Conservation (phyloP, 768 basidiomycete genomes). For the Lactarius sp. region DNA sequence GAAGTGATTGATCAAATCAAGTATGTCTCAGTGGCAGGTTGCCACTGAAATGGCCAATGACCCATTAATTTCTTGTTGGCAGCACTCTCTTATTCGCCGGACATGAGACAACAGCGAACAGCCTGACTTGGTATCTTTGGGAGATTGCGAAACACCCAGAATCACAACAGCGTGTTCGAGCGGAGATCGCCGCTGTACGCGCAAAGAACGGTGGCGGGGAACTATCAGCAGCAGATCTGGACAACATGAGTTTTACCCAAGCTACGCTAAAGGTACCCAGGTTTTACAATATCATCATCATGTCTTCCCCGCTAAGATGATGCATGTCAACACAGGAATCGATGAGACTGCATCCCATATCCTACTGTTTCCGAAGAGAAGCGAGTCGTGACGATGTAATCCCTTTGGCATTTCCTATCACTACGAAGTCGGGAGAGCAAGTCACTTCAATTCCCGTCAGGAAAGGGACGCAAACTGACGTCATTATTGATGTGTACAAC, state of each 20-base stretch:
- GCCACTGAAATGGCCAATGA: background rate
- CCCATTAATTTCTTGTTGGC: background rate
- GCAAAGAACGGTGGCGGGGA: background rate
- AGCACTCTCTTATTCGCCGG: background rate
- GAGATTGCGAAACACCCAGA: no score
- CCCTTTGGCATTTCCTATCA: constrained; percentile 21
- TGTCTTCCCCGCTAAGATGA: background rate
- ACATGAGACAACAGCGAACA: background rate
- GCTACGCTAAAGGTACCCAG: constrained; percentile 1
- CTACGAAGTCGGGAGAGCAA: background rate
- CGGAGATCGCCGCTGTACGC: background rate
- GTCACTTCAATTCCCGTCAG: constrained; percentile 2
- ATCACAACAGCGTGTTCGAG: no score
- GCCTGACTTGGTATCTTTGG: background rate
- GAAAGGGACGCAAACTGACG: constrained; percentile 4
- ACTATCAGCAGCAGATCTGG: background rate
- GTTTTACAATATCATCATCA: background rate
- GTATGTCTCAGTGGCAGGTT: background rate
- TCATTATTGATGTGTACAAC: background rate
- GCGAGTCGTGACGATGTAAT: constrained; percentile 25
- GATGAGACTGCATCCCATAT: constrained; percentile 21
- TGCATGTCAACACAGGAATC: background rate
- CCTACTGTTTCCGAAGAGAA: background rate
- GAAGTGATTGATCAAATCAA: constrained; percentile 23
- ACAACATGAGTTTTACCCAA: background rate